Evolutionary conservation across 805 yeast genomes (phyloP).

Genomic region (Komagataella ulmi): DNA sequence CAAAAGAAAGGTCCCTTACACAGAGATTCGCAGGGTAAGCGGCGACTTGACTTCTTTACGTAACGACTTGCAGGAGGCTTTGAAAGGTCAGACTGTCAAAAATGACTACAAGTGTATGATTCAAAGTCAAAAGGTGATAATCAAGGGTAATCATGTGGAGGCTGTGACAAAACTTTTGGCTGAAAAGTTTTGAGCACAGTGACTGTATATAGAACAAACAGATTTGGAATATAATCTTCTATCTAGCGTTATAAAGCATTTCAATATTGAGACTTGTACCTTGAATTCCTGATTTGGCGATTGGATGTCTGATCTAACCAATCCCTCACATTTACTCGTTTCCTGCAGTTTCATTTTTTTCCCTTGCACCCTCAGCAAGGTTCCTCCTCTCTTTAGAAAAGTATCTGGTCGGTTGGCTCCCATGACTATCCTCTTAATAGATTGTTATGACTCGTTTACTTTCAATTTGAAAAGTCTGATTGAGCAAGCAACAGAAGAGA

Average conservation of each 20-base stretch:
- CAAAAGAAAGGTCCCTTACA: conserved; percentile 1
- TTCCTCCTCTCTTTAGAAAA: neutral
- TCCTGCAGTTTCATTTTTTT: neutral
- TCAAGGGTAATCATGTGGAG: conserved; percentile 31
- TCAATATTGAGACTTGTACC: neutral
- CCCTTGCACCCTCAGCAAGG: neutral
- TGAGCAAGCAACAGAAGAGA: conserved; percentile 31
- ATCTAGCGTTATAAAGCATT: neutral
- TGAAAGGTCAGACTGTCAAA: conserved; percentile 33
- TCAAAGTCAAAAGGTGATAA: conserved; percentile 38
- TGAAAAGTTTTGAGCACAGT: conserved; percentile 12
- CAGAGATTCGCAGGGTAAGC: conserved; percentile 50
- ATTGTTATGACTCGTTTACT: conserved; percentile 93
- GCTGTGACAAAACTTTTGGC: conserved; percentile 21
- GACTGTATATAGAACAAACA: neutral
- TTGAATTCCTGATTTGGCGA: neutral
- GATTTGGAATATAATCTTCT: too few species aligned
- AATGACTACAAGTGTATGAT: conserved; percentile 30
- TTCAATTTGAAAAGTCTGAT: conserved; percentile 62
- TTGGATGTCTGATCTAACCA: neutral
- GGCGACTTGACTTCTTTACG: conserved; percentile 60
- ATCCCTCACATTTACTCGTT: neutral
- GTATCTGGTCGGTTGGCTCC: neutral
- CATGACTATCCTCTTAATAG: conserved; percentile 57
- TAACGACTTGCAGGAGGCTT: conserved; percentile 41